These are phyloP conservation scores for Gymnopilus junonius DNA, from an alignment of 768 basidiomycete species.

Conservation along the genomic window DNA sequence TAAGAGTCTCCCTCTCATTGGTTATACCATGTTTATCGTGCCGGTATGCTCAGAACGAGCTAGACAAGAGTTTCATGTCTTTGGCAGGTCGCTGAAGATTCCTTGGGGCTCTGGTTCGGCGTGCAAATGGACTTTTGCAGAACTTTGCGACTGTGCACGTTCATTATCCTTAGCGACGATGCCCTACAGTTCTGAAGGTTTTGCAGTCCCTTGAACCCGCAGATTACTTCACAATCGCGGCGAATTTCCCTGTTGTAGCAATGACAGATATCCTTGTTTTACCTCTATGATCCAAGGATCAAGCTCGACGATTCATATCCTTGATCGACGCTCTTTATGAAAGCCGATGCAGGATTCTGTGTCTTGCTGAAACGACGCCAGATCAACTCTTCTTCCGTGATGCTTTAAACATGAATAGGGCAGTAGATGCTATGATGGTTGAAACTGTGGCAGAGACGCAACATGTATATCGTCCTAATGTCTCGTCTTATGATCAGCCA, in stretches of 20 bases:
- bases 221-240: constrained; percentile 60
- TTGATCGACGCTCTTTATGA: constrained; percentile 64
- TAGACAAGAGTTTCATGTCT: constrained; percentile 43
- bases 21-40: not conserved
- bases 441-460: constrained; percentile 53
- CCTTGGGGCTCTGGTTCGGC: constrained; percentile 45
- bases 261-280: constrained; percentile 48
- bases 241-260: constrained; percentile 45
- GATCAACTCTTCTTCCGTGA: constrained; percentile 63
- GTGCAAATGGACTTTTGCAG: constrained; percentile 52
- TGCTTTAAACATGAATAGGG: constrained; percentile 22
- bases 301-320: constrained; percentile 62
- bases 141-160: constrained; percentile 48
- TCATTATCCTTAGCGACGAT: not conserved
- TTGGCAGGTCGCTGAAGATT: constrained; percentile 48
- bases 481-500: constrained; percentile 52
- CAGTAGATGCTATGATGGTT: constrained; percentile 42
- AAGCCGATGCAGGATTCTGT: constrained; percentile 40
- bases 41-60: constrained; percentile 20
- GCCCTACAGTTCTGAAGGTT: no score
- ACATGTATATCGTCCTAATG: constrained; percentile 57
- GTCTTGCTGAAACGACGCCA: constrained; percentile 41
- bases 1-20: not conserved
- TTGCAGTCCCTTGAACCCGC: constrained; percentile 51
- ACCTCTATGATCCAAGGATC: constrained; percentile 55